A percentile compares a stretch with the other conserved stretches of the same genome.
Conservation (phyloP, 2,329 filamentous ascomycete genomes). For the Claviceps cyperi region DNA sequence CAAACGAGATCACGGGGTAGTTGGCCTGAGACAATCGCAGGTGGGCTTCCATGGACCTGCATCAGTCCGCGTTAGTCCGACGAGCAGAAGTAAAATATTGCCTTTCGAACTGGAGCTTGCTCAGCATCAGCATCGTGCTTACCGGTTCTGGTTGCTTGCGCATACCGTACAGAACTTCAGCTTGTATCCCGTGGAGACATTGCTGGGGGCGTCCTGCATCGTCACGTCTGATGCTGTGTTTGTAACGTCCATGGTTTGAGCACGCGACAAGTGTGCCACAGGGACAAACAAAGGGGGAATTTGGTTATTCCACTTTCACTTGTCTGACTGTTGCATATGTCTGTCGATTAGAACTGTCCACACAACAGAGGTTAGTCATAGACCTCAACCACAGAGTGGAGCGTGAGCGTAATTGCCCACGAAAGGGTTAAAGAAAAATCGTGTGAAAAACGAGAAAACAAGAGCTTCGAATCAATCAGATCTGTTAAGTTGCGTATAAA, state of each 20-base stretch:
- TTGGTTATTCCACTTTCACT: not conserved
- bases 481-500: slow-evolving; percentile 40
- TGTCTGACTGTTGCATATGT: not conserved
- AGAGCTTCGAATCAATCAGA: slow-evolving; percentile 1
- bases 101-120: not conserved
- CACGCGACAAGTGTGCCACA: not conserved
- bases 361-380: not conserved
- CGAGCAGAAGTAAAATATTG: too few relatives aligned
- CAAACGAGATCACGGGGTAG: slow-evolving; percentile 96
- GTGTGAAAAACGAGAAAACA: not conserved
- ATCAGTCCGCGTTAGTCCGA: not conserved
- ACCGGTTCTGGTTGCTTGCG: slow-evolving; percentile 95
- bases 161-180: slow-evolving; percentile 98
- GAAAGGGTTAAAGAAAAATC: not conserved
- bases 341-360: not conserved
- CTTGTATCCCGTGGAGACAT: slow-evolving; percentile 55
- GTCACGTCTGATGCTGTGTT: slow-evolving; percentile 24
- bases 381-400: not conserved
- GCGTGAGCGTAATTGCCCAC: not conserved
- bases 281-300: not conserved
- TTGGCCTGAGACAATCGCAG: slow-evolving; percentile 71
- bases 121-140: slow-evolving; percentile 13
- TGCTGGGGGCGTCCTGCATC: slow-evolving; percentile 29
- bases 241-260: slow-evolving; percentile 23
- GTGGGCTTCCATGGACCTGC: slow-evolving; percentile 77